These are phyloP conservation scores for Leavenworthia alabamica DNA, from an alignment of 345 rosid genomes.

Conservation along the genomic window DNA sequence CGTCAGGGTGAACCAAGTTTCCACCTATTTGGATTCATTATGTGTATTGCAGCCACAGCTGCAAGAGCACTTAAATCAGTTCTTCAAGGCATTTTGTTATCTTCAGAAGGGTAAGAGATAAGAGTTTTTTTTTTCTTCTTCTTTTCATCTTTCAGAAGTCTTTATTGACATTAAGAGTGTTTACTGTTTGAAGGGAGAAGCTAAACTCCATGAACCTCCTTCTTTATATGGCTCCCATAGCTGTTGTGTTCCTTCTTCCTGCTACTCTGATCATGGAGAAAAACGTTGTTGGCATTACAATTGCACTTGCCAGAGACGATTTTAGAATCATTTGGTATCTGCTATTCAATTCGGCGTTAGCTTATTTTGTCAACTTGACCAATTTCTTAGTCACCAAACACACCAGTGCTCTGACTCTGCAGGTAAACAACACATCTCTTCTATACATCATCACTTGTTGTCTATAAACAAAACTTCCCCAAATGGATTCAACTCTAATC, in stretches of 20 bases:
- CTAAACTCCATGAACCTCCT: constrained; percentile 53
- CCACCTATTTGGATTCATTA: constrained; percentile 57
- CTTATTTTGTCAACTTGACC: constrained; percentile 51
- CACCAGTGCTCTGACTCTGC: constrained; percentile 53
- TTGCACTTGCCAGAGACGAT: constrained; percentile 49
- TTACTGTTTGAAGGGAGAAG: constrained; percentile 41
- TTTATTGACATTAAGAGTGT: neutral
- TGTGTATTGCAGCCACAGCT: constrained; percentile 68
- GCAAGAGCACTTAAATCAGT: constrained; percentile 76
- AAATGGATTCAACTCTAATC: neutral
- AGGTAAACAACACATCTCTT: constrained; percentile 31
- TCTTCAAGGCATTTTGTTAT: constrained; percentile 63
- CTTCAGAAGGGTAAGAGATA: constrained; percentile 58
- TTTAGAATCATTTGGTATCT: constrained; percentile 42
- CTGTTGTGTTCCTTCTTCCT: constrained; percentile 48
- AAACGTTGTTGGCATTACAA: constrained; percentile 38
- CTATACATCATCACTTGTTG: neutral
- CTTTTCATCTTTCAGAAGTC: neutral
- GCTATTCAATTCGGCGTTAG: constrained; percentile 45
- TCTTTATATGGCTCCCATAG: constrained; percentile 52
- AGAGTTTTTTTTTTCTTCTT: neutral
- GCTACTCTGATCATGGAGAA: constrained; percentile 45
- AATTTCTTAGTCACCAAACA: constrained; percentile 56
- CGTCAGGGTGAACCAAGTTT: constrained; percentile 69
- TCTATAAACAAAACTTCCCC: neutral